Conservation (phyloP, 768 basidiomycete genomes). For the Clitopilus passeckerianus region DNA sequence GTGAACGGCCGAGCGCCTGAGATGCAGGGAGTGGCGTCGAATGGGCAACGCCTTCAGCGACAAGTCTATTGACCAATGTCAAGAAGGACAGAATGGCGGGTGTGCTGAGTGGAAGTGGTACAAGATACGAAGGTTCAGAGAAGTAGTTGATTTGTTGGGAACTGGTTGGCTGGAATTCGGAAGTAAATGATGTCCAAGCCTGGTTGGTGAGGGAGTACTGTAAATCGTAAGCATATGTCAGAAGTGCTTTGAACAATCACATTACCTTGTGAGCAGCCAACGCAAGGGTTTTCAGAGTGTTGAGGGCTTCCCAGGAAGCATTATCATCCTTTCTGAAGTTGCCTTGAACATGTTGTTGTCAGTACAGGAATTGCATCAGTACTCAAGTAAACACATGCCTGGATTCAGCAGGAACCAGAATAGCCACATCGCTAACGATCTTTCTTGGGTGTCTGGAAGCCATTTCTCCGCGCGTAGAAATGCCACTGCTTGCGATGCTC, state of each 20-base stretch:
- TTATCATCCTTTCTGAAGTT: constrained; percentile 37
- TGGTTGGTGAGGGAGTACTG: constrained; percentile 61
- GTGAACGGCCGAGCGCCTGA: constrained; percentile 18
- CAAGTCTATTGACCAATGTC: constrained; percentile 38
- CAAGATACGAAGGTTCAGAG: constrained; percentile 38
- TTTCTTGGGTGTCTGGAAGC: constrained; percentile 49
- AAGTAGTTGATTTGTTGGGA: constrained; percentile 33
- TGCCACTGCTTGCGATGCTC: constrained; percentile 46
- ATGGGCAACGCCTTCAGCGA: constrained; percentile 20
- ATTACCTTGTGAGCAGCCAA: constrained; percentile 62
- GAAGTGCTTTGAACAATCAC: not conserved
- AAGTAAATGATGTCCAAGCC: constrained; percentile 55
- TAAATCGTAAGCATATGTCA: constrained; percentile 4
- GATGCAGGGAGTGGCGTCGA: constrained; percentile 29
- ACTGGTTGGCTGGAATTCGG: constrained; percentile 18
- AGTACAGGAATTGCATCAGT: not conserved
- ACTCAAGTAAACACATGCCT: constrained; percentile 35
- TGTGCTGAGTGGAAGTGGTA: constrained; percentile 57
- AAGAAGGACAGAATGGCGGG: constrained; percentile 73
- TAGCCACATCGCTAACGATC: constrained; percentile 70
- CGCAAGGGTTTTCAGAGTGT: constrained; percentile 56
- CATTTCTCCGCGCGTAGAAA: constrained; percentile 43
- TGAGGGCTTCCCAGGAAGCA: constrained; percentile 38
- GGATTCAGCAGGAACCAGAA: constrained; percentile 68
- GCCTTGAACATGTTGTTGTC: constrained; percentile 25